A percentile compares a stretch with the other conserved stretches of the same genome.
Evolutionary conservation across 768 basidiomycete genomes (phyloP).

Genomic region (Boletus coccyginus): DNA sequence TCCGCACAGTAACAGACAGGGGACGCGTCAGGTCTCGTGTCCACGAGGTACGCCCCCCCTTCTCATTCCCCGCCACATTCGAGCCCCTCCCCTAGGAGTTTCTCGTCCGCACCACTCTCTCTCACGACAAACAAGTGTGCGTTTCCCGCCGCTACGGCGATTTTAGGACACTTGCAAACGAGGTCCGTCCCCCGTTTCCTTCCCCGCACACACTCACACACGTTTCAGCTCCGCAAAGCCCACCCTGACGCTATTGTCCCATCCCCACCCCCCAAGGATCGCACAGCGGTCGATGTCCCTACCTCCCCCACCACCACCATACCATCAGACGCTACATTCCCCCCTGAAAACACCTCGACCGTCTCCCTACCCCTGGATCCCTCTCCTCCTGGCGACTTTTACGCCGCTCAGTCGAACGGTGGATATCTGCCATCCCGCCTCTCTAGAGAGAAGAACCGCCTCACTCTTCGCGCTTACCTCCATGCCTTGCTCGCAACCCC

Average conservation of each 20-base stretch:
- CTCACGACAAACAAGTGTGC: slow-evolving; percentile 69
- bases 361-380: slow-evolving; percentile 63
- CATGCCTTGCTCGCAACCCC: slow-evolving; percentile 70
- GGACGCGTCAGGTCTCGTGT: slow-evolving; percentile 80
- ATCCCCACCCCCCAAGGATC: slow-evolving; percentile 86
- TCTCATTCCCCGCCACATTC: neutral
- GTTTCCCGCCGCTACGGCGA: slow-evolving; percentile 95
- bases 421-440: slow-evolving; percentile 40
- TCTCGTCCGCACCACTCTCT: slow-evolving; percentile 82
- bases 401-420: neutral
- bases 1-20: slow-evolving; percentile 79
- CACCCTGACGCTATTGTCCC: slow-evolving; percentile 82
- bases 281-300: slow-evolving; percentile 59
- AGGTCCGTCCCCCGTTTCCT: slow-evolving; percentile 46
- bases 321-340: neutral
- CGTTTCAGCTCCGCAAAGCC: slow-evolving; percentile 71
- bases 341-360: slow-evolving; percentile 1
- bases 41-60: slow-evolving; percentile 66
- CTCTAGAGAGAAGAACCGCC: slow-evolving; percentile 89
- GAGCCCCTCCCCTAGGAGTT: slow-evolving; percentile 67
- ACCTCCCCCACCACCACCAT: slow-evolving; percentile 8
- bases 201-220: slow-evolving; percentile 9
- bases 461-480: slow-evolving; percentile 93
- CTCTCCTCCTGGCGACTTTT: slow-evolving; percentile 57
- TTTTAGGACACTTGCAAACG: slow-evolving; percentile 82